Conservation (phyloP, 2,329 filamentous ascomycete genomes). For the Ceratocystis lukuohia region DNA sequence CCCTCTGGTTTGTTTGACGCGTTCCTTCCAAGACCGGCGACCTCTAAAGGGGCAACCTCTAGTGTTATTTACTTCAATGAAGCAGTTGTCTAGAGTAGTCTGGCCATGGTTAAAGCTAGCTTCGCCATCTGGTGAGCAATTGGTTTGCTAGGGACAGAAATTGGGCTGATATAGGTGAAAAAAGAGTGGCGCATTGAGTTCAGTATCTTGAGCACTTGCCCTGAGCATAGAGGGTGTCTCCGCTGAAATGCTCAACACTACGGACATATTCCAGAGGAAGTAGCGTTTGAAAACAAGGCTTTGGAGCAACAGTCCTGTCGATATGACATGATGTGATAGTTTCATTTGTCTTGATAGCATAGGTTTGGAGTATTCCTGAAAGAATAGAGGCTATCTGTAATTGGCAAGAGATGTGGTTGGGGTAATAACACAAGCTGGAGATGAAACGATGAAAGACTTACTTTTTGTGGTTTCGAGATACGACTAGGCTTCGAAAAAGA, state of each 20-base stretch:
- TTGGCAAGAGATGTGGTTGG: background rate
- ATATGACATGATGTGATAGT: background rate
- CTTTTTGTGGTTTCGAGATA: background rate
- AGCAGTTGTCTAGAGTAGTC: background rate
- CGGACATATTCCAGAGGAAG: background rate
- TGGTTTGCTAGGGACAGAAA: background rate
- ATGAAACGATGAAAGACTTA: background rate
- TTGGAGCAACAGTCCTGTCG: background rate
- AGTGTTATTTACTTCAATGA: background rate
- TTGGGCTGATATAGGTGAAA: background rate
- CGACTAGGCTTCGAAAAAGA: background rate
- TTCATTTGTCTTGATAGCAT: background rate
- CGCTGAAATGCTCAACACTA: background rate
- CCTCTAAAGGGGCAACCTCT: background rate
- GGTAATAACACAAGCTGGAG: background rate
- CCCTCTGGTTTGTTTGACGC: conserved; percentile 1
- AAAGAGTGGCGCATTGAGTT: background rate
- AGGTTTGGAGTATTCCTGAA: background rate
- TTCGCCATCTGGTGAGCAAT: background rate
- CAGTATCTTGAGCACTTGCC: background rate
- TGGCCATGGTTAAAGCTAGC: background rate
- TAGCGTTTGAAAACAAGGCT: background rate
- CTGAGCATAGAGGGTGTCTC: background rate
- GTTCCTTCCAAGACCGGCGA: background rate
- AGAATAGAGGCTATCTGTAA: background rate